phyloP scores from a whole-genome alignment of 495 filamentous ascomycete species.

The Achaetomiella virescens region DNA sequence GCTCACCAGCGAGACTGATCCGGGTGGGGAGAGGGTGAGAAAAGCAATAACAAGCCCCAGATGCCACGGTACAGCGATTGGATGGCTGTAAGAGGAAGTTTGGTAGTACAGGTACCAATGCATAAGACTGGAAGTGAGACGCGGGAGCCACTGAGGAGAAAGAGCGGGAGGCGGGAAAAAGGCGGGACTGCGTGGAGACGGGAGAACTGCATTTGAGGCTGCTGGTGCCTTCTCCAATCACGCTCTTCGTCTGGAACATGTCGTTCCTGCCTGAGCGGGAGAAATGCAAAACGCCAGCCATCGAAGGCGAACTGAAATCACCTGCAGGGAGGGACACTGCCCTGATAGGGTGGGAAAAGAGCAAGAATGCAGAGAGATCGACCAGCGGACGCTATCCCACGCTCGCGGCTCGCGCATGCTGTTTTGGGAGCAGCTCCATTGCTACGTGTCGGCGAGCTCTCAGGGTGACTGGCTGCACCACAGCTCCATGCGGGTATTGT shows the following conservation, averaged over 20 bases:
- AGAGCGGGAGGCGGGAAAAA: background rate
- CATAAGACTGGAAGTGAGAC: slow-evolving; percentile 18
- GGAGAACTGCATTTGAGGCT: background rate
- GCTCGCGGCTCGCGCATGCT: background rate
- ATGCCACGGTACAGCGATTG: slow-evolving; percentile 12
- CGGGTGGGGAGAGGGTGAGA: slow-evolving; percentile 4
- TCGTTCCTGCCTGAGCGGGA: slow-evolving; percentile 5
- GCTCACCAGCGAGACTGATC: background rate
- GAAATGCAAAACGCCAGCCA: background rate
- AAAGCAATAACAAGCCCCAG: slow-evolving; percentile 18
- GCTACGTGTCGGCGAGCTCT: slow-evolving; percentile 9
- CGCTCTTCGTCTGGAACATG: background rate
- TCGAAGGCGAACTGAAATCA: no score
- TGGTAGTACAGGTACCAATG: slow-evolving; percentile 34
- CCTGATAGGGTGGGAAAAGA: background rate
- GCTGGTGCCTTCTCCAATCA: background rate
- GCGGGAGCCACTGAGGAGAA: slow-evolving; percentile 16
- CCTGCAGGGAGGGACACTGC: background rate
- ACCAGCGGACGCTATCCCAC: background rate
- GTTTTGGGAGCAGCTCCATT: background rate
- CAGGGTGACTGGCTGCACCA: slow-evolving; percentile 1
- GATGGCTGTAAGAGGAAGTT: slow-evolving; percentile 10
- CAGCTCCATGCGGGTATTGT: background rate
- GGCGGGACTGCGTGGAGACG: slow-evolving; percentile 17
- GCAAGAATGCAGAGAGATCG: no score